These are phyloP conservation scores for Podospora bellae-mahoneyi DNA, from an alignment of 495 filamentous ascomycete species.

Conservation along the genomic window DNA sequence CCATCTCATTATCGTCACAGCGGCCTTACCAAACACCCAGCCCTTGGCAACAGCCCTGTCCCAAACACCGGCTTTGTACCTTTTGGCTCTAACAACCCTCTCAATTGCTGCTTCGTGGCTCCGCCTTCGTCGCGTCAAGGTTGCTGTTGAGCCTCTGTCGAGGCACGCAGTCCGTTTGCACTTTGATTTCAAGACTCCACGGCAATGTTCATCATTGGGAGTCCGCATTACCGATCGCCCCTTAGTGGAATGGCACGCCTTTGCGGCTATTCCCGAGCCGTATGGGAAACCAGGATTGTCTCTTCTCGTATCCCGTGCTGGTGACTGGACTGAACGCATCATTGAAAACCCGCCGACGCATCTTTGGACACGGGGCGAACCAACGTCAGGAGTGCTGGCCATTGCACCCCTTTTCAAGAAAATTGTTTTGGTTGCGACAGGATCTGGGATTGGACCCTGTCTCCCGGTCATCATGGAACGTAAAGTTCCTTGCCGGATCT, in stretches of 20 bases:
- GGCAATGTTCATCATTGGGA: conserved; percentile 39
- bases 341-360: conserved; percentile 53
- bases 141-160: conserved; percentile 55
- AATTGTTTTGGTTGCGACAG: conserved; percentile 65
- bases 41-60: conserved; percentile 39
- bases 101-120: conserved; percentile 59
- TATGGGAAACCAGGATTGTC: conserved; percentile 51
- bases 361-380: conserved; percentile 51
- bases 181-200: conserved; percentile 53
- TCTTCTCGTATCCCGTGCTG: conserved; percentile 62
- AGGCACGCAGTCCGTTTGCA: conserved; percentile 59
- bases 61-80: conserved; percentile 52
- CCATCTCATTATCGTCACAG: conserved; percentile 39
- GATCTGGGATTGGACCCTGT: conserved; percentile 66
- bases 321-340: conserved; percentile 61
- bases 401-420: conserved; percentile 60
- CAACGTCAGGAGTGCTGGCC: conserved; percentile 59
- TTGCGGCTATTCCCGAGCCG: conserved; percentile 58
- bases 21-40: conserved; percentile 25
- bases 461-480: conserved; percentile 38
- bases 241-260: conserved; percentile 67
- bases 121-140: conserved; percentile 52
- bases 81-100: conserved; percentile 50
- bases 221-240: conserved; percentile 50
- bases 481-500: conserved; percentile 28